These are phyloP conservation scores for Ophiostoma pallidulum DNA, from an alignment of 2,329 filamentous ascomycete species.

Conservation along the genomic window DNA sequence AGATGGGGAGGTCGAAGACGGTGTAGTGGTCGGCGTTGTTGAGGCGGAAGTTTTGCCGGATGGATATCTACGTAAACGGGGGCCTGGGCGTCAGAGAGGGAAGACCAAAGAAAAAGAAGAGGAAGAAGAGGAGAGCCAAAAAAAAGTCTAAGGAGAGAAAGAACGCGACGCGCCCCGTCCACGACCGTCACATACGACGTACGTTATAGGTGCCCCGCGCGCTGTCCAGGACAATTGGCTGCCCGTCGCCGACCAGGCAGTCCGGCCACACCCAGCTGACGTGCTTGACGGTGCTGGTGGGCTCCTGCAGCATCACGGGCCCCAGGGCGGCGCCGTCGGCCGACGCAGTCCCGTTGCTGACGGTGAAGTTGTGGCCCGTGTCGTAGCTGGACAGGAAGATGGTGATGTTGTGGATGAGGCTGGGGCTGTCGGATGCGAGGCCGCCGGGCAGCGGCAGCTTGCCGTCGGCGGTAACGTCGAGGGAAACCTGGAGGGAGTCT, in stretches of 20 bases:
- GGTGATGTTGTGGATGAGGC: conserved; percentile 53
- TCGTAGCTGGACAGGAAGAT: conserved; percentile 57
- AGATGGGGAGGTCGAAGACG: conserved; percentile 61
- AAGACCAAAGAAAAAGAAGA: neutral
- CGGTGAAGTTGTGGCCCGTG: conserved; percentile 57
- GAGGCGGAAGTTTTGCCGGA: conserved; percentile 59
- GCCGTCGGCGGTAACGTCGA: conserved; percentile 59
- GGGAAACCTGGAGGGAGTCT: conserved; percentile 52
- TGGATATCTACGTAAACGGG: conserved; percentile 59
- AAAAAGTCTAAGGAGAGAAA: too few relatives aligned
- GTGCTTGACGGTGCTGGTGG: conserved; percentile 62
- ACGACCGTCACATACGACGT: too few relatives aligned
- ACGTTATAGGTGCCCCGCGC: conserved; percentile 56
- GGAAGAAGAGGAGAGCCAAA: neutral
- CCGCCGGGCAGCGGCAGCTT: conserved; percentile 50
- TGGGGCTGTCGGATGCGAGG: conserved; percentile 38
- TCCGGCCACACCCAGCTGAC: conserved; percentile 64
- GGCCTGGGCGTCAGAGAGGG: neutral
- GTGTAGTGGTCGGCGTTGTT: conserved; percentile 57
- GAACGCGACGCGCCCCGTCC: too few relatives aligned
- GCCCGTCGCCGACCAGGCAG: conserved; percentile 54
- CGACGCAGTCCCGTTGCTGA: conserved; percentile 52
- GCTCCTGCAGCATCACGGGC: conserved; percentile 54
- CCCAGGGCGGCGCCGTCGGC: conserved; percentile 50
- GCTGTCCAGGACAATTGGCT: conserved; percentile 34